A percentile compares a stretch with the other conserved stretches of the same genome.
Evolutionary conservation across 2,329 filamentous ascomycete species (phyloP).

Genomic region (Parasarocladium wereldwijsianum): DNA sequence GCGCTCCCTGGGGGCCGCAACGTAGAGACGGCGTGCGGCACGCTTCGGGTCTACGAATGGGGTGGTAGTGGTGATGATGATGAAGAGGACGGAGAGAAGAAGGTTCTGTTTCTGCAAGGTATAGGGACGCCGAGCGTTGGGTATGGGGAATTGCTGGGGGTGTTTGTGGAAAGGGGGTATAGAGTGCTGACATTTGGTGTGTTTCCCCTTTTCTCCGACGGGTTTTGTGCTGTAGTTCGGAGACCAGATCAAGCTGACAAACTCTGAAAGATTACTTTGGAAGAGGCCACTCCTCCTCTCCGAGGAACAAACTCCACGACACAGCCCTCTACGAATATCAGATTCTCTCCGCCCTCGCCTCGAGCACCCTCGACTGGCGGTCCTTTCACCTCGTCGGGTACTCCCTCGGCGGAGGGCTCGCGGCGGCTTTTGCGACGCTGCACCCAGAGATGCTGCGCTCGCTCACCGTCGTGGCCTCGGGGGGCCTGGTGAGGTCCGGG

Average conservation of each 20-base stretch:
- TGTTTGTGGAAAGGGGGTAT: constrained; percentile 50
- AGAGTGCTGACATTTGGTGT: constrained; percentile 66
- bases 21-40: constrained; percentile 6
- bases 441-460: constrained; percentile 51
- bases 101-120: constrained; percentile 66
- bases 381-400: constrained; percentile 65
- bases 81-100: constrained; percentile 48
- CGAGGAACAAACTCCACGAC: constrained; percentile 44
- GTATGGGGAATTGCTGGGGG: constrained; percentile 49
- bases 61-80: no score
- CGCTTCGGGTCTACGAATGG: constrained; percentile 48
- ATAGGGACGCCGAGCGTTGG: constrained; percentile 67
- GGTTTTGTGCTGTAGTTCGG: not conserved
- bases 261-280: constrained; percentile 52
- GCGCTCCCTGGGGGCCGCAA: constrained; percentile 34
- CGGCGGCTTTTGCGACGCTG: constrained; percentile 52
- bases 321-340: constrained; percentile 49
- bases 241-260: not conserved
- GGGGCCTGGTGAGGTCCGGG: constrained; percentile 48
- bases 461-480: constrained; percentile 51
- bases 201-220: constrained; percentile 11
- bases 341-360: constrained; percentile 50
- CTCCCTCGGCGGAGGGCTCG: constrained; percentile 64
- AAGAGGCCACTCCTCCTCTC: constrained; percentile 62
- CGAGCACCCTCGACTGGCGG: constrained; percentile 43